Base-by-base conservation (phyloP, 768 basidiomycete genomes). In the Suillus alpinus region DNA sequence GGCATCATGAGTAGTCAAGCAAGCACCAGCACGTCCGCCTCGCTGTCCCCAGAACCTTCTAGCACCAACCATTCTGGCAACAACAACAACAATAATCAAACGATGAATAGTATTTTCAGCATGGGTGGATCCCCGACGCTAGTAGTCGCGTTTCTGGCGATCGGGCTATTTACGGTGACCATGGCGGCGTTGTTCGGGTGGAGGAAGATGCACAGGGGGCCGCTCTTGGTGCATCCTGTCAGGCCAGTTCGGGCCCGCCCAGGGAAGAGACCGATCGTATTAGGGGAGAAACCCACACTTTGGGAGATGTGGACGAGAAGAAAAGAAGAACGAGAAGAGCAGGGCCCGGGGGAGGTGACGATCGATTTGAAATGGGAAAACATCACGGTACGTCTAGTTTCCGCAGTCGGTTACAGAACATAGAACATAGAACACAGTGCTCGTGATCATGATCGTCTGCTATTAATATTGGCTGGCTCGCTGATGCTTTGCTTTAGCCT, bases 81-180 rank as follows among this genome's bases (percentile, higher is more conserved):
- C 44, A 44, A 51, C n/a, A 18, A 56, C 32, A 32, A 20, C n/a
- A 32, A n/a, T 39, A 12, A 43, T 23, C 58, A 7, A 14, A 29
- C 7, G 43, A 47, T 49, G 23, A 40, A 4, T 32, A 44, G 6
- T 29, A 31, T 71, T 46, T 72, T 78, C 62, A 65, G 74, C n/a
- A 65, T 75, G 1, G 64, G 65, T 1, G 76, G 73, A 12, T 84
- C 83, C 0, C 82, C 84, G 0, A 82, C 83, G 6, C 75, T 87
- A 63, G 81, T 88, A 50, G 76, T 87, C 40, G 84, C 81, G 2
- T 84, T 86, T 66, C 72, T 88, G 29, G 81, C 82, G n/a, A 78
- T 86, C 32, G 84, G 83, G 4, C 66, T 88, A 18, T 84, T 87
- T 63, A 70, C 74, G 20, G 69, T 77, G n/a, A 77, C 77, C 0